phyloP scores from a whole-genome alignment of 2,329 filamentous ascomycete genomes.

The Cercospora zeina region DNA sequence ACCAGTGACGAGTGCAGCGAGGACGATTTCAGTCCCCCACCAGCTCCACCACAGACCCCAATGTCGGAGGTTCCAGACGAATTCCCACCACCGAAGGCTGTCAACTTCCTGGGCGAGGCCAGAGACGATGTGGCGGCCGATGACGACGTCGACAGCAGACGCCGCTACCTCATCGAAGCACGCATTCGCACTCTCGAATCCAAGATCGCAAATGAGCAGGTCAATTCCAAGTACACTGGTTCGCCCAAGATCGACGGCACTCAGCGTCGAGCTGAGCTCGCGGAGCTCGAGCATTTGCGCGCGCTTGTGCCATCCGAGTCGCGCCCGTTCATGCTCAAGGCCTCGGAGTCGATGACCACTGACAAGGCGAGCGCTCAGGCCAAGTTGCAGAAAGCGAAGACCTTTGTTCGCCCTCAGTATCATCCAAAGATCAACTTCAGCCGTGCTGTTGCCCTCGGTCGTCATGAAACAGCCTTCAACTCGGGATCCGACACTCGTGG shows the following conservation, averaged over 20 bases:
- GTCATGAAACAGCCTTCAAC: slow-evolving; percentile 12
- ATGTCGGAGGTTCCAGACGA: neutral
- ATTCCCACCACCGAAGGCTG: neutral
- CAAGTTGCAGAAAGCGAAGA: slow-evolving; percentile 18
- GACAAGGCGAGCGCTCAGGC: slow-evolving; percentile 9
- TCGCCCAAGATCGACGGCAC: slow-evolving; percentile 11
- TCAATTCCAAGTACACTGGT: slow-evolving; percentile 4
- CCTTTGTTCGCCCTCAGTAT: slow-evolving; percentile 18
- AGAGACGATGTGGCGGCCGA: neutral
- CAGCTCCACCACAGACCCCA: neutral
- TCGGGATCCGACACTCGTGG: slow-evolving; percentile 19
- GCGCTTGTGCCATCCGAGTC: slow-evolving; percentile 14
- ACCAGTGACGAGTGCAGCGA: slow-evolving; percentile 29
- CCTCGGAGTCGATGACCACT: slow-evolving; percentile 12
- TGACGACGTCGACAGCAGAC: slow-evolving; percentile 7
- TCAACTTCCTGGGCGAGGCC: neutral
- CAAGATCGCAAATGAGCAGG: slow-evolving; percentile 20
- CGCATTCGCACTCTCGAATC: slow-evolving; percentile 10
- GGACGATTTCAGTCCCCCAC: slow-evolving; percentile 16
- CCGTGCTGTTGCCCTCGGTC: slow-evolving; percentile 15
- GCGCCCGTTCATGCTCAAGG: slow-evolving; percentile 15
- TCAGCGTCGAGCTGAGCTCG: slow-evolving; percentile 21
- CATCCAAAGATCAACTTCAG: slow-evolving; percentile 19
- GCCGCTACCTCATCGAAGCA: slow-evolving; percentile 7
- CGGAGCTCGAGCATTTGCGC: slow-evolving; percentile 18